Evolutionary conservation across 176 grass and related monocot genomes (phyloP), one percentile per base, ranked within the genome.

Genomic region (Ananas comosus): DNA sequence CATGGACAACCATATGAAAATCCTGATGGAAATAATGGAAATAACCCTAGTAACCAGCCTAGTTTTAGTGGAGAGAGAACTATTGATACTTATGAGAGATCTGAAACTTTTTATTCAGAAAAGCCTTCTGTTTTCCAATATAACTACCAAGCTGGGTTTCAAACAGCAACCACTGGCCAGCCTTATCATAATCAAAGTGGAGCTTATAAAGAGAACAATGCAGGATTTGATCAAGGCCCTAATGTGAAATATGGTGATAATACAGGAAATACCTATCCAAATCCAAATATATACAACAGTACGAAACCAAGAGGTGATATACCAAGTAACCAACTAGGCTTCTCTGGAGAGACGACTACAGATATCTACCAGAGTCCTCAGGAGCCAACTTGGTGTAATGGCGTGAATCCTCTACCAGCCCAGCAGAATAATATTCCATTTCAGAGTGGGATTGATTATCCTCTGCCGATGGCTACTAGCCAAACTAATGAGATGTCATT

Each of bases 171-270:
- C 76, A 50, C 50, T 66, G 16, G 71, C 9, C 76, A 76, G 3
- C 64, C 72, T 56, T 77, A 77, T 80, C 51, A 29, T 69, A 83
- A 76, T 78, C 70, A 33, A 66, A 76, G 66, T 58, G n/a, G 27
- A 48, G 70, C 67, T 64, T 25, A 29, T 68, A 73, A 70, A 74
- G 80, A 83, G 12, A 63, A 75, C 0, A 10, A n/a, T 70, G 24
- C 53, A 76, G 81, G 72, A 64, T 74, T 79, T 73, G 81, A 79
- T 64, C 84, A 79, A 81, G 67, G 48, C 17, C 33, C 56, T 61
- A 70, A 53, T 76, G 42, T 67, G 66, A 48, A 82, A 63, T 80
- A 67, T 83, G 76, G 80, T 66, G 70, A 85, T 57, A 68, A 74
- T 82, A 49, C 66, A 77, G 59, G 57, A 22, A 57, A 84, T 51